Percentiles rank a stretch among this genome's conserved stretches.
Conservation (phyloP, 129 eudicot species). For the Heracleum sosnowskyi region DNA sequence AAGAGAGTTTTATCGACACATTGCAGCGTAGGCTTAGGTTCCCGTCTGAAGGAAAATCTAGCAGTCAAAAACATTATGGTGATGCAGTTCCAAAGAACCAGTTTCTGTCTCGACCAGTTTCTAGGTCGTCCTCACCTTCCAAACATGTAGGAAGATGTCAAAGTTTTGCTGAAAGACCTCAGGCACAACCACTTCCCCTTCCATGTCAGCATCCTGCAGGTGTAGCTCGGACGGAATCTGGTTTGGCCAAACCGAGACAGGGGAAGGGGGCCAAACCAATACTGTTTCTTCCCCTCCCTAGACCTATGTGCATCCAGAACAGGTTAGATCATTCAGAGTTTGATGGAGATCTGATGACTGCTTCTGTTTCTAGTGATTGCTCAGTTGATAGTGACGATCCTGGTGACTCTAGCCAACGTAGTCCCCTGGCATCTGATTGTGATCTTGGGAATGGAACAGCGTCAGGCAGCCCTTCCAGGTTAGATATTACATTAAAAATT, state of each 20-base stretch:
- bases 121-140: slow-evolving; percentile 89
- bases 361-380: slow-evolving; percentile 66
- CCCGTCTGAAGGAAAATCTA: slow-evolving; percentile 60
- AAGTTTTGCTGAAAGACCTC: slow-evolving; percentile 82
- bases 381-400: slow-evolving; percentile 91
- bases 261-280: slow-evolving; percentile 58
- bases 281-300: slow-evolving; percentile 53
- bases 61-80: slow-evolving; percentile 44
- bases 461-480: slow-evolving; percentile 88
- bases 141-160: slow-evolving; percentile 87
- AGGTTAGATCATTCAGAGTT: slow-evolving; percentile 60
- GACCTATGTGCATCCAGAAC: slow-evolving; percentile 54
- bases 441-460: slow-evolving; percentile 65
- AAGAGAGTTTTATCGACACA: slow-evolving; percentile 66
- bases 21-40: slow-evolving; percentile 57
- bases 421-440: slow-evolving; percentile 79
- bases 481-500: slow-evolving; percentile 12
- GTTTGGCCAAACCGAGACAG: slow-evolving; percentile 41
- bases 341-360: slow-evolving; percentile 51
- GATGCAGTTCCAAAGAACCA: slow-evolving; percentile 70
- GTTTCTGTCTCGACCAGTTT: slow-evolving; percentile 55
- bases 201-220: slow-evolving; percentile 50
- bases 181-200: slow-evolving; percentile 87
- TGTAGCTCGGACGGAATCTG: slow-evolving; percentile 71
- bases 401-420: slow-evolving; percentile 72